phyloP scores from a whole-genome alignment of 1,139 yeast species.

The Lodderomyces beijingensis region DNA sequence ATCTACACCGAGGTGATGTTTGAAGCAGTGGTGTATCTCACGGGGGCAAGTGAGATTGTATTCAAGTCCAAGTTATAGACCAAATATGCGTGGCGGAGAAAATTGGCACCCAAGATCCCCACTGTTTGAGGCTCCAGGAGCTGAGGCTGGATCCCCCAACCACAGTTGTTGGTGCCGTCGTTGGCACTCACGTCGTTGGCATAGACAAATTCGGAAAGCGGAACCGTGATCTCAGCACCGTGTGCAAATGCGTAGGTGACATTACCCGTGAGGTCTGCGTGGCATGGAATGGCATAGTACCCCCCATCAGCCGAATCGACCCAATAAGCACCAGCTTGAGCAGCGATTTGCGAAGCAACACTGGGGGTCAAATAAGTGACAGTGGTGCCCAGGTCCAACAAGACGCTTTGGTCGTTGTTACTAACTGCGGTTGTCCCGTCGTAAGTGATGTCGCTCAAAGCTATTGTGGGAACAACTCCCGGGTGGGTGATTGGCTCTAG shows the following conservation, averaged over 20 bases:
- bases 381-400: slow-evolving; percentile 29
- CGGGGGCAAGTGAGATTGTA: slow-evolving; percentile 24
- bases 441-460: slow-evolving; percentile 6
- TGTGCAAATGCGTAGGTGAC: slow-evolving; percentile 22
- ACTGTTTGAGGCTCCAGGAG: not conserved
- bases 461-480: slow-evolving; percentile 5
- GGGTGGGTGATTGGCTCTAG: slow-evolving; percentile 7
- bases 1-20: too few species aligned
- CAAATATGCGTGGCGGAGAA: slow-evolving; percentile 27
- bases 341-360: slow-evolving; percentile 11
- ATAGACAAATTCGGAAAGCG: slow-evolving; percentile 15
- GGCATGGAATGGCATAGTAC: slow-evolving; percentile 9
- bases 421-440: slow-evolving; percentile 1
- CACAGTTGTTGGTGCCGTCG: slow-evolving; percentile 6
- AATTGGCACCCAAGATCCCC: slow-evolving; percentile 24
- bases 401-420: slow-evolving; percentile 1
- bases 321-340: slow-evolving; percentile 17
- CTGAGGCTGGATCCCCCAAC: slow-evolving; percentile 6
- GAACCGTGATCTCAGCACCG: slow-evolving; percentile 29
- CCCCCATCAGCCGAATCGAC: not conserved
- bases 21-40: slow-evolving; percentile 15
- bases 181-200: too few species aligned
- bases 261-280: slow-evolving; percentile 7
- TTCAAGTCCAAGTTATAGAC: slow-evolving; percentile 25
- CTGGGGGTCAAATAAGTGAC: slow-evolving; percentile 21